Percentiles rank a stretch among this genome's conserved stretches.
Conservation (phyloP, 2,329 filamentous ascomycete genomes). For the Rachicladosporium sp. region DNA sequence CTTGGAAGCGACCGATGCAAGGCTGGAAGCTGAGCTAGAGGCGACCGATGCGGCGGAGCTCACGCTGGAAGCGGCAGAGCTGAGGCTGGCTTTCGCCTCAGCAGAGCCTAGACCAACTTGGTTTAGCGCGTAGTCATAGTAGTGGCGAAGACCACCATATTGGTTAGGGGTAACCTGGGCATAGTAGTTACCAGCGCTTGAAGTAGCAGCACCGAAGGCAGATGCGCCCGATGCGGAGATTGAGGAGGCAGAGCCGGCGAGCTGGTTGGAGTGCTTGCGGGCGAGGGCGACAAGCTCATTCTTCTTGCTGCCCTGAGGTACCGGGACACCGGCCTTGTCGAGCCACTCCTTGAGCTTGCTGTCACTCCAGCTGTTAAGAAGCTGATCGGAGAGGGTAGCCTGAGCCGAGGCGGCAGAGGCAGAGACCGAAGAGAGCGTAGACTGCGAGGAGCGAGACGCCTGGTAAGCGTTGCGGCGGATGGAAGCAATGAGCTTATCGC, state of each 20-base stretch:
- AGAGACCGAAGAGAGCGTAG: conserved; percentile 52
- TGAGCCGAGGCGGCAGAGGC: conserved; percentile 47
- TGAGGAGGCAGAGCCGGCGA: conserved; percentile 50
- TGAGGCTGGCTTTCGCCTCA: conserved; percentile 23
- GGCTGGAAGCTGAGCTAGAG: conserved; percentile 20
- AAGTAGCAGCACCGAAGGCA: conserved; percentile 34
- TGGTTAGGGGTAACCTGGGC: conserved; percentile 61
- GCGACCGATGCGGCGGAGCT: conserved; percentile 9
- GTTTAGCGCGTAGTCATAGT: conserved; percentile 32
- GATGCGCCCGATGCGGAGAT: conserved; percentile 31
- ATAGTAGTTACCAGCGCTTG: conserved; percentile 58
- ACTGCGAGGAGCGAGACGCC: conserved; percentile 33
- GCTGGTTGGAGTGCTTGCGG: conserved; percentile 68
- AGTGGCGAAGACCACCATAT: conserved; percentile 21
- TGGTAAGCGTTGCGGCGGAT: conserved; percentile 79
- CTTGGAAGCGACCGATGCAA: conserved; percentile 14
- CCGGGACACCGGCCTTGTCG: conserved; percentile 78
- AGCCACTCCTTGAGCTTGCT: conserved; percentile 81
- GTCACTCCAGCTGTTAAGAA: conserved; percentile 86
- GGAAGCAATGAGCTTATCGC: conserved; percentile 77
- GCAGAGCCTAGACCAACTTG: conserved; percentile 33
- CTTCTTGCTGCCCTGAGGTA: conserved; percentile 80
- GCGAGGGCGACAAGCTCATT: conserved; percentile 85
- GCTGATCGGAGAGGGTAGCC: conserved; percentile 62
- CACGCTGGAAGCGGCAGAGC: conserved; percentile 20